phyloP scores from a whole-genome alignment of 2,329 filamentous ascomycete genomes.

The Aspergillus aculeatinus region DNA sequence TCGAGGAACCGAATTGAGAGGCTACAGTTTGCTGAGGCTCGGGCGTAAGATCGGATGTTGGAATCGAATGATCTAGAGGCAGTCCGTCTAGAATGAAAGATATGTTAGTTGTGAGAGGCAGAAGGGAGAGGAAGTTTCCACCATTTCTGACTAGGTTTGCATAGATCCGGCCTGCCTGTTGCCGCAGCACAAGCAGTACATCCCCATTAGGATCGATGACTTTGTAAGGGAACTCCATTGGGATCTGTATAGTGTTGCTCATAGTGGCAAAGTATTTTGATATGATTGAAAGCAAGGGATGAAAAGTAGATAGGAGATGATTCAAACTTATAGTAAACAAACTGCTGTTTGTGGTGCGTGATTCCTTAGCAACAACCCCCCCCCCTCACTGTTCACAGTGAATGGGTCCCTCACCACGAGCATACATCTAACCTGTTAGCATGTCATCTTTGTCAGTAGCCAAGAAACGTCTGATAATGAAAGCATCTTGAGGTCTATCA shows the following conservation, averaged over 20 bases:
- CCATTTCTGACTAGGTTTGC: not conserved
- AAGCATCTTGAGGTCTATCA: not conserved
- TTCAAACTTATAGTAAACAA: no score
- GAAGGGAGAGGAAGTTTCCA: not conserved
- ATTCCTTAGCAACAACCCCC: not conserved
- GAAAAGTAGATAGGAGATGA: no score
- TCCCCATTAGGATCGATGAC: conserved; percentile 11
- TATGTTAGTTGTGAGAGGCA: not conserved
- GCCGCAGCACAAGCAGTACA: conserved; percentile 1
- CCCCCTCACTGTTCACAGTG: not conserved
- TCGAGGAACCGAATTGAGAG: not conserved
- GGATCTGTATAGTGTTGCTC: not conserved
- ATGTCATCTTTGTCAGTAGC: no score
- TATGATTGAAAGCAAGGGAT: no score
- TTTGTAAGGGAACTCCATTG: not conserved
- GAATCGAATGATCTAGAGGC: no score
- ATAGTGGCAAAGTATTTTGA: not conserved
- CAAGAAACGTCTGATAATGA: no score
- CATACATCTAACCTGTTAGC: no score
- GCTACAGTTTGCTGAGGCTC: no score
- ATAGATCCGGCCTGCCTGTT: not conserved
- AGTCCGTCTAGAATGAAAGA: not conserved
- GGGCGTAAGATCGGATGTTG: no score
- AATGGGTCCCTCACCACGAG: no score
- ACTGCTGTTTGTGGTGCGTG: no score